Evolutionary conservation across 495 filamentous ascomycete genomes (phyloP), one percentile per base, ranked within the genome.

Genomic region (Hypoxylon trugodes): DNA sequence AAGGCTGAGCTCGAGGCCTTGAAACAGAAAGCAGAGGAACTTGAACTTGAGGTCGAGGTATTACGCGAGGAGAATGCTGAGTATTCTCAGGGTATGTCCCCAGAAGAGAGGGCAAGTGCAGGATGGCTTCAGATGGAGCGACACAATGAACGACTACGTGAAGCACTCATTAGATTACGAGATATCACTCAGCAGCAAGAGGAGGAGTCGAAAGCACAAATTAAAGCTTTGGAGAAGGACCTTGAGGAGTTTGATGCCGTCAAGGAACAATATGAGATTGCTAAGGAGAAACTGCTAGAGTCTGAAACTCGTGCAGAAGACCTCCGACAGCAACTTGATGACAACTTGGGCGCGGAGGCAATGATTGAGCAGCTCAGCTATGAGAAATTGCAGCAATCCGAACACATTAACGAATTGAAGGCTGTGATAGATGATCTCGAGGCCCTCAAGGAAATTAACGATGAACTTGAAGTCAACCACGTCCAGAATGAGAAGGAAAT

Each of bases 391-490:
- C 82, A 79, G 49, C 87, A 96, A 68, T 86, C 87, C 18, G 90
- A 96, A 68, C 84, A 92, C 61, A 87, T 97, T 35, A 89, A 92
- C 52, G 88, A 97, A 63, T 82, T 97, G 43, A 86, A 88, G 59
- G 83, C 84, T 18, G 86, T 86, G 1, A 89, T 97, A 53, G 89
- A 94, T 49, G 93, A 97, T 46, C 79, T 97, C 1, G 91, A 96
- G 70, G 86, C 82, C 25, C 74, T 98, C 41, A 94, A 93, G 70
- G 95, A 98, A 61, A 86, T 98, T 43, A 92, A 89, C 64, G 94
- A 98, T 62, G 96, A 98, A 72, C 83, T 98, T 7, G 94, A 97
- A 70, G 86, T 91, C 68, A 96, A 96, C 65, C 92, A 97, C 73
- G 83, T 92, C 10, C 93, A 97, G 69, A 90, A 91, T 8, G 91